These are phyloP conservation scores for Plantago coronopus DNA, from an alignment of 305 asterid species.

Conservation along the genomic window DNA sequence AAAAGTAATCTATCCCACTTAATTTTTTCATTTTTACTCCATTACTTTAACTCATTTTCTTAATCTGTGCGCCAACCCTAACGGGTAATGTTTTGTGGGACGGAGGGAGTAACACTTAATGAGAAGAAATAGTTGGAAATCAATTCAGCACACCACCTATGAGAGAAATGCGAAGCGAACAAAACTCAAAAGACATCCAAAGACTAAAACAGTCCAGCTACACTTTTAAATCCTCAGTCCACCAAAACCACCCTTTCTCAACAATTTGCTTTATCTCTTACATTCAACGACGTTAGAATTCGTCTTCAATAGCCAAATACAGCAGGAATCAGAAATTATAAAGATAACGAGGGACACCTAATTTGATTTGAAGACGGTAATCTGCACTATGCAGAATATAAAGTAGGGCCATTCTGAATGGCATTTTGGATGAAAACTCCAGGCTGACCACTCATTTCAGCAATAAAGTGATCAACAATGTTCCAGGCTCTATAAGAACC, in stretches of 20 bases:
- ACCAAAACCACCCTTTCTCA: background rate
- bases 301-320: background rate
- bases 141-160: too few relatives aligned
- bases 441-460: conserved; percentile 4
- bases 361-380: conserved; percentile 17
- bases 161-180: background rate
- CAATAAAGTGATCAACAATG: too few relatives aligned
- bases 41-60: too few relatives aligned
- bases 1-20: too few relatives aligned
- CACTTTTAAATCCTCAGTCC: too few relatives aligned
- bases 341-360: conserved; percentile 11
- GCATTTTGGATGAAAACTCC: conserved; percentile 12
- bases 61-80: too few relatives aligned
- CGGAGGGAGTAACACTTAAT: too few relatives aligned
- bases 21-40: too few relatives aligned
- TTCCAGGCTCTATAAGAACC: background rate
- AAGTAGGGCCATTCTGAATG: conserved; percentile 5
- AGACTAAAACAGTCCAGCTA: conserved; percentile 14
- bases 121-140: too few relatives aligned
- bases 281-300: background rate
- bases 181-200: conserved; percentile 23
- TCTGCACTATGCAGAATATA: conserved; percentile 1
- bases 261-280: conserved; percentile 13
- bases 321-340: conserved; percentile 6
- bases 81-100: too few relatives aligned